Conservation (phyloP, 371 early-diverging fungal species). For the Apophysomyces elegans region DNA sequence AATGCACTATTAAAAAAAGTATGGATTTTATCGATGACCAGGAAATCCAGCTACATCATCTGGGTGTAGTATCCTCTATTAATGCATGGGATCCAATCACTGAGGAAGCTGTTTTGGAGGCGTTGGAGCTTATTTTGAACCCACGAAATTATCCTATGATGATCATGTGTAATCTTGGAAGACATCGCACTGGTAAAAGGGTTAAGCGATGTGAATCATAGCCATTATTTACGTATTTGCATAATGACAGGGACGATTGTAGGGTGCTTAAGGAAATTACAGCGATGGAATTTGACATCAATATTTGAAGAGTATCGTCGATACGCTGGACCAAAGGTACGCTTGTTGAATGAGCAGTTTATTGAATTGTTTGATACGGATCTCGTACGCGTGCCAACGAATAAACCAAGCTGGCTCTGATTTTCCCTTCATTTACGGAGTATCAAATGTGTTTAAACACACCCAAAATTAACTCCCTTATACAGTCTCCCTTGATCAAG, state of each 20-base stretch:
- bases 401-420: conserved; percentile 80
- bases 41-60: conserved; percentile 88
- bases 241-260: conserved; percentile 82
- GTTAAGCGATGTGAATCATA: not conserved
- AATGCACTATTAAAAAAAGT: conserved; percentile 34
- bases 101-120: conserved; percentile 93
- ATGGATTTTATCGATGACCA: conserved; percentile 97
- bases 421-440: too few relatives aligned
- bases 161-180: conserved; percentile 96
- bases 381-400: conserved; percentile 81
- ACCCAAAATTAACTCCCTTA: too few relatives aligned
- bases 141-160: conserved; percentile 93
- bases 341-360: conserved; percentile 91
- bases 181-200: conserved; percentile 91
- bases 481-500: too few relatives aligned
- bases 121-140: conserved; percentile 86
- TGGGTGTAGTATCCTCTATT: conserved; percentile 75
- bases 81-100: conserved; percentile 97
- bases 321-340: conserved; percentile 95
- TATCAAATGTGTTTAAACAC: conserved; percentile 24
- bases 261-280: conserved; percentile 95
- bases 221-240: not conserved
- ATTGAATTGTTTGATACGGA: conserved; percentile 97
- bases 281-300: conserved; percentile 95
- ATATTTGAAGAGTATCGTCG: conserved; percentile 98